Conservation (phyloP, 768 basidiomycete genomes). For the Leccinum sublutescens region DNA sequence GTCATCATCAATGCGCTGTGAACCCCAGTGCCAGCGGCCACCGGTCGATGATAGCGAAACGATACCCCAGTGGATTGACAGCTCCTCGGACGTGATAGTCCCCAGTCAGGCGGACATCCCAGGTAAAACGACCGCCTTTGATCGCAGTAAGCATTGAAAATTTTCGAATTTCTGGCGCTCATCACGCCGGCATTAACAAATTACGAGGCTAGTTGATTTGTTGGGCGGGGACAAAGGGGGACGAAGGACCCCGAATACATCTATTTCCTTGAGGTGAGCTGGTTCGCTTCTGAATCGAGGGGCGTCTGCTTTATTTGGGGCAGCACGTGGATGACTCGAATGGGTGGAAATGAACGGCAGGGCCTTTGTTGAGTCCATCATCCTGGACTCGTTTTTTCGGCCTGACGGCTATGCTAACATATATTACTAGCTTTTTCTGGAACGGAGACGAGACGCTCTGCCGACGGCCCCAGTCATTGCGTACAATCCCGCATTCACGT, state of each 20-base stretch:
- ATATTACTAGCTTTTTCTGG: constrained; percentile 14
- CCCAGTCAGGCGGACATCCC: constrained; percentile 8
- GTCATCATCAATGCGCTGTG: constrained; percentile 1
- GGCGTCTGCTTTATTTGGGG: constrained; percentile 1
- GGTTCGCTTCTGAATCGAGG: constrained; percentile 14
- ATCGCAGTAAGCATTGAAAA: constrained; percentile 6
- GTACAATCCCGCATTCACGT: constrained; percentile 28
- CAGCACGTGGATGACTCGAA: constrained; percentile 18
- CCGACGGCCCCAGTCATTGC: constrained; percentile 21
- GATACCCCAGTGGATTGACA: background rate
- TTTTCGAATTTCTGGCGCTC: constrained; percentile 17
- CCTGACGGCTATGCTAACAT: constrained; percentile 9
- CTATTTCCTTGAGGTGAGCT: constrained; percentile 16
- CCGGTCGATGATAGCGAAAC: constrained; percentile 8
- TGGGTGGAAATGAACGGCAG: constrained; percentile 5
- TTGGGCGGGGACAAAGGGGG: constrained; percentile 8
- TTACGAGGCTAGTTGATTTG: constrained; percentile 16
- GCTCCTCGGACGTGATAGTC: constrained; percentile 23
- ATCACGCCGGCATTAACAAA: constrained; percentile 15
- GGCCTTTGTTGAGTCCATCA: background rate
- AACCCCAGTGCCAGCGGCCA: constrained; percentile 3
- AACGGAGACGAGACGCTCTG: constrained; percentile 23
- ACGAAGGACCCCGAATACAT: constrained; percentile 26
- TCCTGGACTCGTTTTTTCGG: background rate
- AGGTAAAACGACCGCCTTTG: constrained; percentile 12